These are phyloP conservation scores for Mycena belliarum DNA, from an alignment of 768 basidiomycete species.

Conservation along the genomic window DNA sequence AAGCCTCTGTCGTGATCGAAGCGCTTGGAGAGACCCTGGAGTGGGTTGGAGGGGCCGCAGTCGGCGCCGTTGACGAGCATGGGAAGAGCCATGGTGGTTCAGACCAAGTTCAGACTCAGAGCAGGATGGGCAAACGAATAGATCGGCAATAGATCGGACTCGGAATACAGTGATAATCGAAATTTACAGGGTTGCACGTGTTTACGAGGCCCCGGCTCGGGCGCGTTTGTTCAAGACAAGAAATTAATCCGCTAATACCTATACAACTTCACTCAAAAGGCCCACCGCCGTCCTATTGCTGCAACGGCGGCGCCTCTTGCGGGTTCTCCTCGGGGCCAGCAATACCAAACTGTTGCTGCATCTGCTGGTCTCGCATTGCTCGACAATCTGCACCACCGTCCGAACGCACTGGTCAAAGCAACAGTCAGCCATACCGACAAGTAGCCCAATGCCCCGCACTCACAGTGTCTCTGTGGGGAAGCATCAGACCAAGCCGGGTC, in stretches of 20 bases:
- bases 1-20: constrained; percentile 78
- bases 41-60: constrained; percentile 83
- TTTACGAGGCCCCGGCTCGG: too few relatives aligned
- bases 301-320: background rate
- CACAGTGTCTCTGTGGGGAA: constrained; percentile 70
- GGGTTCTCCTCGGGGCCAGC: background rate
- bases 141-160: too few relatives aligned
- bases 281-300: background rate
- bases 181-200: too few relatives aligned
- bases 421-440: constrained; percentile 24
- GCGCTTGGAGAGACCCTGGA: constrained; percentile 77
- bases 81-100: constrained; percentile 71
- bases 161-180: constrained; percentile 12
- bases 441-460: constrained; percentile 37
- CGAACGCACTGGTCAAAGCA: constrained; percentile 63
- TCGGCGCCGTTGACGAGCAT: constrained; percentile 77
- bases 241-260: constrained; percentile 1
- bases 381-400: constrained; percentile 84
- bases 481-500: constrained; percentile 6
- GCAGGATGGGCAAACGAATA: too few relatives aligned
- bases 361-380: constrained; percentile 38
- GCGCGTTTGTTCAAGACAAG: too few relatives aligned
- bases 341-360: constrained; percentile 23
- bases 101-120: too few relatives aligned
- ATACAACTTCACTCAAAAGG: background rate